Conservation (phyloP, 805 yeast species). For the Spathaspora arborariae region DNA sequence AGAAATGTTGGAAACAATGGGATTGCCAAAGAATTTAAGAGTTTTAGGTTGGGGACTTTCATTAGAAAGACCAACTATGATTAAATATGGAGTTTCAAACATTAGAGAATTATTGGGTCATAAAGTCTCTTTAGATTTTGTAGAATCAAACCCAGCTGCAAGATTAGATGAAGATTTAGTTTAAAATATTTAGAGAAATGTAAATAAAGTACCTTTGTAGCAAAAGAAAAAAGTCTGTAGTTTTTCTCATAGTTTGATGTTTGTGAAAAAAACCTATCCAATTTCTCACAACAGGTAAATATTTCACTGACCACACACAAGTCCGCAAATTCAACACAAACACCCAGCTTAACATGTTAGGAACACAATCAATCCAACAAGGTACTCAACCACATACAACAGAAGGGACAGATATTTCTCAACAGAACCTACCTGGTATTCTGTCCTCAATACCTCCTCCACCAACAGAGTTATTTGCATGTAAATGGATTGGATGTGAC, state of each 20-base stretch:
- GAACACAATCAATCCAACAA: background rate
- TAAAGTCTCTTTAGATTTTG: conserved; percentile 90
- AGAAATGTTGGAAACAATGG: conserved; percentile 98
- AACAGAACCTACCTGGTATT: background rate
- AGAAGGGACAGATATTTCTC: background rate
- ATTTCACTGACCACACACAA: background rate
- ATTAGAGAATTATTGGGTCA: conserved; percentile 97
- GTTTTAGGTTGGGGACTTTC: conserved; percentile 98
- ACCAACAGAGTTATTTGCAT: conserved; percentile 12
- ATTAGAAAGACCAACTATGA: conserved; percentile 98
- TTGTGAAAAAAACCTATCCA: background rate
- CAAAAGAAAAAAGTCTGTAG: no score
- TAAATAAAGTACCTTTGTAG: background rate
- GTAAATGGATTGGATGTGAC: conserved; percentile 33
- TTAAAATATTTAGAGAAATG: background rate
- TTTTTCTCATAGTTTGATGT: no score
- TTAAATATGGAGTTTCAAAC: conserved; percentile 91
- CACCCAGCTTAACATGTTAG: background rate
- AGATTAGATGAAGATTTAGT: conserved; percentile 64
- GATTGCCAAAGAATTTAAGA: conserved; percentile 88
- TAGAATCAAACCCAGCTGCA: conserved; percentile 96
- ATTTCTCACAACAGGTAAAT: background rate
- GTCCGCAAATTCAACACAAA: background rate
- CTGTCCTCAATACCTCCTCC: background rate
- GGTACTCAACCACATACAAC: background rate